A percentile compares a stretch with the other conserved stretches of the same genome.
These are phyloP conservation scores for Endogone sp. DNA, from an alignment of 192 early-diverging fungal genomes.

Conservation along the genomic window DNA sequence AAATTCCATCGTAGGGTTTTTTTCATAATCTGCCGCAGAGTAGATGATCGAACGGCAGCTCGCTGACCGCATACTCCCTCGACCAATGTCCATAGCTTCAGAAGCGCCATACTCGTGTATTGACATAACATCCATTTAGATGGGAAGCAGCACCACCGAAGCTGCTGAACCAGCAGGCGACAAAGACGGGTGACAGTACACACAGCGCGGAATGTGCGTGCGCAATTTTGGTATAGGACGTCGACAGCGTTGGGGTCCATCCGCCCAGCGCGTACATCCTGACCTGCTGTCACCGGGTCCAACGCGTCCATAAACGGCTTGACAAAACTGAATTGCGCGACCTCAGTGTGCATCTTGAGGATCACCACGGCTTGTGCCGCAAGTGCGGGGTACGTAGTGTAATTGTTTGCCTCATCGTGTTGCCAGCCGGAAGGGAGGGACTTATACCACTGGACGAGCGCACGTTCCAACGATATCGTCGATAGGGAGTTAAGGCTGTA, in stretches of 20 bases:
- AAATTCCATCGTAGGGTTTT: neutral
- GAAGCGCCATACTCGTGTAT: too few species aligned
- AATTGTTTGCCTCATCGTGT: neutral
- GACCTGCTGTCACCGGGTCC: neutral
- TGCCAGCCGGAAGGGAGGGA: neutral
- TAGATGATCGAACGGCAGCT: neutral
- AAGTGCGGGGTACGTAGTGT: neutral
- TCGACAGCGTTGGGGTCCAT: neutral
- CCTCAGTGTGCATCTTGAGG: neutral
- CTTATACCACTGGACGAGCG: neutral
- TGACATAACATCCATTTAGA: too few species aligned
- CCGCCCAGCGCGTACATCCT: neutral
- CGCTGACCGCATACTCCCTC: neutral
- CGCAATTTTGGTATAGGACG: neutral
- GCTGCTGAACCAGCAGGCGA: too few species aligned
- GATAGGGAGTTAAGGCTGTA: neutral
- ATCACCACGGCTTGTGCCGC: neutral
- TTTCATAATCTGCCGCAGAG: neutral
- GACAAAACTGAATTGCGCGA: neutral
- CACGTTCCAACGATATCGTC: neutral
- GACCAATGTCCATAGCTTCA: too few species aligned
- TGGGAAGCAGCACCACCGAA: too few species aligned
- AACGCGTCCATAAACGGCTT: neutral
- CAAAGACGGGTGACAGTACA: too few species aligned
- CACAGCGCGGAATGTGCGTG: too few species aligned